Evolutionary conservation across 78 protist genomes (phyloP).

Genomic region (Dictyostelium brefeldianum): DNA sequence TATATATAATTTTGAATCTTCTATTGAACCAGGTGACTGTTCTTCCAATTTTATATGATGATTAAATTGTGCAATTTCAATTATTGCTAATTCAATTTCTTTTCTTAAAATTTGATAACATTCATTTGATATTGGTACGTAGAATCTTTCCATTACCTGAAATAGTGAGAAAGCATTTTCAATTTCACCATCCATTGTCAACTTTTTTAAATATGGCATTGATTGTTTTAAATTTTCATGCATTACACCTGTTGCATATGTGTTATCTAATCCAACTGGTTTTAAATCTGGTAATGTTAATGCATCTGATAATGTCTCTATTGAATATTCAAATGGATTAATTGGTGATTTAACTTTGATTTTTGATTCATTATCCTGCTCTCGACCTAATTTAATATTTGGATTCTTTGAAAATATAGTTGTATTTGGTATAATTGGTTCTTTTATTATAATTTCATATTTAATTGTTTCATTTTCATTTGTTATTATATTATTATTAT

Average conservation of each 20-base stretch:
- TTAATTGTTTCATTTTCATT: constrained; percentile 6
- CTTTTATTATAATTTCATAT: constrained; percentile 13
- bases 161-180: constrained; percentile 68
- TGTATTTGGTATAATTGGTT: constrained; percentile 2
- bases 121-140: constrained; percentile 41
- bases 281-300: constrained; percentile 44
- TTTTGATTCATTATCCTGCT: background rate
- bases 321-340: constrained; percentile 68
- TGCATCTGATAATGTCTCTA: constrained; percentile 61
- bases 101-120: constrained; percentile 34
- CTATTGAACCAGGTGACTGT: constrained; percentile 48
- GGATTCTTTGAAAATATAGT: background rate
- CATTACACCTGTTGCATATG: constrained; percentile 52
- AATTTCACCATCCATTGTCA: background rate
- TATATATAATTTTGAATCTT: constrained; percentile 24
- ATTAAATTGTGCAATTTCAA: constrained; percentile 56
- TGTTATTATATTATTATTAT: background rate
- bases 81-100: constrained; percentile 43
- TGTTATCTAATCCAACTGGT: constrained; percentile 34
- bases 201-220: constrained; percentile 25
- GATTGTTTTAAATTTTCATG: constrained; percentile 41
- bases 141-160: constrained; percentile 77
- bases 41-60: constrained; percentile 36
- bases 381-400: background rate
- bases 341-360: constrained; percentile 38